Conservation (phyloP, 2,329 filamentous ascomycete species). For the Colletotrichum falcatum region DNA sequence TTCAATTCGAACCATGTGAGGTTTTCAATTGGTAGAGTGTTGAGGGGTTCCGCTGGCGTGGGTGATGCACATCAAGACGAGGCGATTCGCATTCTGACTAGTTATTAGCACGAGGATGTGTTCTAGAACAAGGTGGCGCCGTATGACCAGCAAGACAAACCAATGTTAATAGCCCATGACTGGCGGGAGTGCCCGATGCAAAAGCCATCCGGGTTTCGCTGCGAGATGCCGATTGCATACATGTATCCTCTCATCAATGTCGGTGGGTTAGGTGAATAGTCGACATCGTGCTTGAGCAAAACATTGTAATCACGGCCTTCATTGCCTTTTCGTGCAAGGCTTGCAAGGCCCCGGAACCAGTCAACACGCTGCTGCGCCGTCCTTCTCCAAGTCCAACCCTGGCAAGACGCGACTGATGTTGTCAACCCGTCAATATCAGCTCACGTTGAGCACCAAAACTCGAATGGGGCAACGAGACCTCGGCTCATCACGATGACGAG, state of each 20-base stretch:
- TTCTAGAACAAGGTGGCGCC: no score
- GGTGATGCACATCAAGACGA: neutral
- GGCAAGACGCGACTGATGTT: neutral
- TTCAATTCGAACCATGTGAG: neutral
- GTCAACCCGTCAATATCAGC: neutral
- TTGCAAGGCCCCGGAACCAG: neutral
- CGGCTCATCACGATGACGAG: slow-evolving; percentile 29
- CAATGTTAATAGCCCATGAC: neutral
- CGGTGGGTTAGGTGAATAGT: neutral
- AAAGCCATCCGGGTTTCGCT: neutral
- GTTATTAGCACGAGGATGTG: no score
- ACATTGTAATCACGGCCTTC: neutral
- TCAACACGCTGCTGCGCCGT: neutral
- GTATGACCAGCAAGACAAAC: no score
- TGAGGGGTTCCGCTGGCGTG: neutral
- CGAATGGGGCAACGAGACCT: neutral
- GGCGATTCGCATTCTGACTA: no score
- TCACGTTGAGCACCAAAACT: neutral
- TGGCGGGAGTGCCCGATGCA: neutral
- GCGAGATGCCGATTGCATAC: neutral
- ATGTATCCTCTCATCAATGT: no score
- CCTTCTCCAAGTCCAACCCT: neutral
- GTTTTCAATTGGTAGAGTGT: neutral
- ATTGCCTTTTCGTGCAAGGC: neutral
- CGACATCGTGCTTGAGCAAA: neutral